Conservation (phyloP, 106 monocot genomes). For the Amphibolis antarctica region DNA sequence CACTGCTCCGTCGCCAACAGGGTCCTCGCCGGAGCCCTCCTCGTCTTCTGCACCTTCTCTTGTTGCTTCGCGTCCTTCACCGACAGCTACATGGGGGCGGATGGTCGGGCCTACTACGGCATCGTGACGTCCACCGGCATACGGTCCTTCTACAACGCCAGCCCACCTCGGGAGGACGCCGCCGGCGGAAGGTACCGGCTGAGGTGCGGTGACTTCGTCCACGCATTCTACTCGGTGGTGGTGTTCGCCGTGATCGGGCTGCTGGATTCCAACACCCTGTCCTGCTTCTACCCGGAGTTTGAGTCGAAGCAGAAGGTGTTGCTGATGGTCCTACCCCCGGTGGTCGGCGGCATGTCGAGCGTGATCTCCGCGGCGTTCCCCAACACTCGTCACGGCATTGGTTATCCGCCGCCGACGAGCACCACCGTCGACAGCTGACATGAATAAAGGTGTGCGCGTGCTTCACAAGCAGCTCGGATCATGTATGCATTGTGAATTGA, state of each 20-base stretch:
- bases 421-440: neutral
- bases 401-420: slow-evolving; percentile 18
- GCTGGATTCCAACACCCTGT: slow-evolving; percentile 39
- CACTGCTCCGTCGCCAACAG: slow-evolving; percentile 13
- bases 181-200: slow-evolving; percentile 42
- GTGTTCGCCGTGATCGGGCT: slow-evolving; percentile 44
- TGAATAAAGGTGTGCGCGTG: too few species aligned
- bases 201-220: slow-evolving; percentile 50
- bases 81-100: slow-evolving; percentile 42
- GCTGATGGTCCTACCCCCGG: slow-evolving; percentile 42
- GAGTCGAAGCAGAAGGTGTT: slow-evolving; percentile 23
- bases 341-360: slow-evolving; percentile 44
- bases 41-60: slow-evolving; percentile 13
- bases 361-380: slow-evolving; percentile 44
- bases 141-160: slow-evolving; percentile 33
- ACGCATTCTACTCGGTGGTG: slow-evolving; percentile 31
- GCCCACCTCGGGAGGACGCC: slow-evolving; percentile 1
- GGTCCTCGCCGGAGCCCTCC: slow-evolving; percentile 11
- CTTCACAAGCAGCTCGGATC: too few species aligned
- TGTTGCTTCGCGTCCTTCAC: slow-evolving; percentile 31
- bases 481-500: too few species aligned
- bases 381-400: slow-evolving; percentile 56
- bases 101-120: slow-evolving; percentile 50
- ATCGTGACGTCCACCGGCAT: slow-evolving; percentile 44
- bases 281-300: slow-evolving; percentile 50